Evolutionary conservation across 805 yeast genomes (phyloP).

Genomic region (Lipomyces yamanashiensis): DNA sequence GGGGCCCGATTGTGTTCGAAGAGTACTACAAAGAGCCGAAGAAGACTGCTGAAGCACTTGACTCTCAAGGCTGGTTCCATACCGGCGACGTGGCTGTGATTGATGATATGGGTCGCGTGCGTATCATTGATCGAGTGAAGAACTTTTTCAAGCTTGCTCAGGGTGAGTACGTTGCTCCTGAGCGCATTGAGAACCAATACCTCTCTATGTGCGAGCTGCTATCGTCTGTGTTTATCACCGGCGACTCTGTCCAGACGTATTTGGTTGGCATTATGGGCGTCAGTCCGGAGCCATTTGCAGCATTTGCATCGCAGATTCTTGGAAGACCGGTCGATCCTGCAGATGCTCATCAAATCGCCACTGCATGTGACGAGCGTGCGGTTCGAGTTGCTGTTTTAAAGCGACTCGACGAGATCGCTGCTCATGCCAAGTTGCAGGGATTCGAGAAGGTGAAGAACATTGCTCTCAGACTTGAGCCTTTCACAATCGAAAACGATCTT

Average conservation of each 20-base stretch:
- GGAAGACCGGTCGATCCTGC: conserved; percentile 39
- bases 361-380: conserved; percentile 45
- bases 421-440: conserved; percentile 54
- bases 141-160: conserved; percentile 73
- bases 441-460: conserved; percentile 67
- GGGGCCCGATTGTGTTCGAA: conserved; percentile 67
- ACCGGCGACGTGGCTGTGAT: conserved; percentile 61
- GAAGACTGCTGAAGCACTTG: conserved; percentile 59
- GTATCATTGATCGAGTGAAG: conserved; percentile 74
- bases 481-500: conserved; percentile 61
- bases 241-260: conserved; percentile 61
- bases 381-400: conserved; percentile 49
- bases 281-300: conserved; percentile 54
- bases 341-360: conserved; percentile 43
- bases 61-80: conserved; percentile 48
- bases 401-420: conserved; percentile 48
- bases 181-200: conserved; percentile 70
- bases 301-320: conserved; percentile 39
- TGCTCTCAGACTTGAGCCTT: conserved; percentile 59
- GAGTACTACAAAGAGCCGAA: conserved; percentile 61
- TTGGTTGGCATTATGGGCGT: conserved; percentile 68
- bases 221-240: conserved; percentile 64
- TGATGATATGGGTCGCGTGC: conserved; percentile 58
- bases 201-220: conserved; percentile 57
- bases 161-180: conserved; percentile 76